Base-by-base conservation (phyloP, 78 protist species). In the Tieghemostelium lacteum region DNA sequence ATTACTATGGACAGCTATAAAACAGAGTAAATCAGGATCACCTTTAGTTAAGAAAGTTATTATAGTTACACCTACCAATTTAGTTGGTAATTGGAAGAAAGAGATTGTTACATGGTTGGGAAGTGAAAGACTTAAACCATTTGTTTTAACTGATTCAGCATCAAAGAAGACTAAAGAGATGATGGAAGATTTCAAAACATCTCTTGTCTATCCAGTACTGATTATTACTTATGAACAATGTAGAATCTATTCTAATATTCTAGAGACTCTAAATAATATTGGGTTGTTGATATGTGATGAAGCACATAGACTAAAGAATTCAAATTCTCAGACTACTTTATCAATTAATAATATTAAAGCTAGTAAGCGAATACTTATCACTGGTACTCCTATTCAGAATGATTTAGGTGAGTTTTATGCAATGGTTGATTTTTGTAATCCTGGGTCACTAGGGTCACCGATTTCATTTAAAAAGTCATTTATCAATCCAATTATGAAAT, bases 371-470 rank as follows among this genome's bases (percentile, higher is more conserved):
- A 73, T 95, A 7, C 8, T 96, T 28, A 75, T 97, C 26, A 58
- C 95, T 7, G 95, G 95, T 49, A 97, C 99, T n/a, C 99, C 99
- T 3, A 54, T 96, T 37, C 99, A 97, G 57, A 96, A 97, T 45
- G 83, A 92, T 39, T 52, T 95, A 17, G 54, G 22, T 6, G 98
- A 96, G 50, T 88, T 94, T 71, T 80, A 85, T 70, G 29, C 96
- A 26, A 58, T 96, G 94, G 75, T 91, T 1, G 94, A 95, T 66
- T 87, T 96, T 8, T 69, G 71, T 52, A 92, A 93, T 70, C 97
- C 96, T 6, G 95, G 72, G 2, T 36, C 88, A 22, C 86, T 96
- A 8, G 95, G 86, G 57, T 54, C 85, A 10, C 39, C 65, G 2
- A 3, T 45, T 0, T 33, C 22, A 0, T 73, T 95, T 60, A 76